Conservation (phyloP, 1,284 basidiomycete genomes). For the Rhodotorula sp. region DNA sequence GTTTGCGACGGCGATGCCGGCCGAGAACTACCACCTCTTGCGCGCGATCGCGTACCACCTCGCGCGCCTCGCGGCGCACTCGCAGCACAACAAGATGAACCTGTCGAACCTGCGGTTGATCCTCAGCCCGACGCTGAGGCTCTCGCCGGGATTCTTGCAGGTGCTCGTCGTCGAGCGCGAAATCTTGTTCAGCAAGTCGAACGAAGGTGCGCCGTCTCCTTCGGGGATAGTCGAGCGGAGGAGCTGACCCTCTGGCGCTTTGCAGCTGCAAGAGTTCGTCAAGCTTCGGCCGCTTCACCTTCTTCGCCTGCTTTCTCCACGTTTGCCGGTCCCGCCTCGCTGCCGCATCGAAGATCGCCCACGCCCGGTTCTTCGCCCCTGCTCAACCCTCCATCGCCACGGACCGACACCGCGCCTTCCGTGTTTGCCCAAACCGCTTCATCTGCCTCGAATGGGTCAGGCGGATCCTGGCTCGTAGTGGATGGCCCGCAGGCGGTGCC, state of each 20-base stretch:
- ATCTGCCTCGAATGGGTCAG: background rate
- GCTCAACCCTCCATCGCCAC: background rate
- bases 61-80: conserved; percentile 29
- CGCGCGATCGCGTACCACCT: conserved; percentile 40
- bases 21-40: conserved; percentile 40
- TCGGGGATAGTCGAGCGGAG: too few species aligned
- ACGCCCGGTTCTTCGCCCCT: background rate
- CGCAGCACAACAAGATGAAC: conserved; percentile 43
- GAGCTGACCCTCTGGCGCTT: too few species aligned
- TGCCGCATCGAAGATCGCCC: background rate
- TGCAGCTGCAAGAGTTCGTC: conserved; percentile 3
- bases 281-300: background rate
- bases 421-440: background rate
- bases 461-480: conserved; percentile 4
- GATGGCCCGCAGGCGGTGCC: background rate
- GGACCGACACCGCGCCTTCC: background rate
- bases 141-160: conserved; percentile 42
- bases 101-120: conserved; percentile 44
- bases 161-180: conserved; percentile 42
- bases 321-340: background rate
- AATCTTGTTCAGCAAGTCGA: conserved; percentile 18
- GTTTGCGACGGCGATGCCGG: conserved; percentile 28
- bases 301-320: background rate
- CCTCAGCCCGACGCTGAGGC: conserved; percentile 41
- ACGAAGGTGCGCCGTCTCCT: conserved; percentile 12